A percentile compares a stretch with the other conserved stretches of the same genome.
These are phyloP conservation scores for Aphanocladium album DNA, from an alignment of 2,329 filamentous ascomycete species.

Conservation along the genomic window DNA sequence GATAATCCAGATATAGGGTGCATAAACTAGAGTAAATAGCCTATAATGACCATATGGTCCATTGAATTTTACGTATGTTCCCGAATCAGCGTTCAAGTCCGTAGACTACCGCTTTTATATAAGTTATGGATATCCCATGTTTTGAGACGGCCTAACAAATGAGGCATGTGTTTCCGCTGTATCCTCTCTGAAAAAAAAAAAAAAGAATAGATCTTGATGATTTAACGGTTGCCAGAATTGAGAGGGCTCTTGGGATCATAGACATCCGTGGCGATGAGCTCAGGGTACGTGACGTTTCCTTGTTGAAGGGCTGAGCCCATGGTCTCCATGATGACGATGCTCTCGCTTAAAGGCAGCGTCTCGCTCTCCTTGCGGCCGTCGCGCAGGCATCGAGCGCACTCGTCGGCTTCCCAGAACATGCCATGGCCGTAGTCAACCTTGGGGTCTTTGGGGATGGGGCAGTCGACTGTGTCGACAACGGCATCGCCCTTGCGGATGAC, in stretches of 20 bases:
- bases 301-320: constrained; percentile 54
- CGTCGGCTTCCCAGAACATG: constrained; percentile 87
- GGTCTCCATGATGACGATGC: constrained; percentile 75
- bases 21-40: not conserved
- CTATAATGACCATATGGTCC: too few relatives aligned
- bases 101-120: too few relatives aligned
- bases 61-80: too few relatives aligned
- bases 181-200: not conserved
- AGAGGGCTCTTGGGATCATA: constrained; percentile 57
- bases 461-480: constrained; percentile 46
- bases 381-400: constrained; percentile 66
- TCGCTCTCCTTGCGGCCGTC: constrained; percentile 74
- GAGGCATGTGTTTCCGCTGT: not conserved
- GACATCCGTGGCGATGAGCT: constrained; percentile 51
- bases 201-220: too few relatives aligned
- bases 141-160: too few relatives aligned
- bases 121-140: too few relatives aligned
- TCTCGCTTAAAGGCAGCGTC: constrained; percentile 67
- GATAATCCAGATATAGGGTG: not conserved
- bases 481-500: constrained; percentile 51
- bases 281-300: constrained; percentile 49
- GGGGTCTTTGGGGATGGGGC: constrained; percentile 47
- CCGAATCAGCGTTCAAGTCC: too few relatives aligned
- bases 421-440: constrained; percentile 60
- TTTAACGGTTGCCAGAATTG: constrained; percentile 47